These are phyloP conservation scores for Leccinum barrowsii DNA, from an alignment of 768 basidiomycete genomes.

Conservation along the genomic window DNA sequence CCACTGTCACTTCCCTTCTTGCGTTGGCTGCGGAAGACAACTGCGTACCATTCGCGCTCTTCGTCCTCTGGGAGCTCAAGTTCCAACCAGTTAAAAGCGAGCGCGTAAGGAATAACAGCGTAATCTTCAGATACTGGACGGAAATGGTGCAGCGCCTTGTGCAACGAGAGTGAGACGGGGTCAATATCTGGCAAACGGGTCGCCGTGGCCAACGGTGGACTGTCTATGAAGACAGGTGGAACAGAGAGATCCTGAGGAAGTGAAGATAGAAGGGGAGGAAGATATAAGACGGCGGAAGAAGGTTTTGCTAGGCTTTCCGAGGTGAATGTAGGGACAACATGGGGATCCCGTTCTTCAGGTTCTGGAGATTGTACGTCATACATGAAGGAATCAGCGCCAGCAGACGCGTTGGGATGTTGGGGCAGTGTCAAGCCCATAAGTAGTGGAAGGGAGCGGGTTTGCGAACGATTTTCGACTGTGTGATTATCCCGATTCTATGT, in stretches of 20 bases:
- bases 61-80: conserved; percentile 64
- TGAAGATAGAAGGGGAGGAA: conserved; percentile 81
- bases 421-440: conserved; percentile 20
- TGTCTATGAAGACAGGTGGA: conserved; percentile 23
- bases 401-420: neutral
- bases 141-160: conserved; percentile 82
- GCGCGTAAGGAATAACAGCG: conserved; percentile 57
- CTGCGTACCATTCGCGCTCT: conserved; percentile 88
- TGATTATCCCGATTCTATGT: conserved; percentile 3
- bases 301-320: conserved; percentile 34
- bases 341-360: conserved; percentile 42
- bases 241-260: conserved; percentile 47
- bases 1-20: conserved; percentile 65
- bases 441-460: neutral
- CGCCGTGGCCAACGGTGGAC: conserved; percentile 55
- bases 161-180: conserved; percentile 76
- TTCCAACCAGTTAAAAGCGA: conserved; percentile 88
- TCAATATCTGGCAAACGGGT: conserved; percentile 85
- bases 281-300: conserved; percentile 60
- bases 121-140: conserved; percentile 58
- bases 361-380: neutral
- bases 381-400: neutral
- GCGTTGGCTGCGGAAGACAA: conserved; percentile 82
- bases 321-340: conserved; percentile 52
- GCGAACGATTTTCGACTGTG: neutral